These are phyloP conservation scores for Magnusiomyces sp. DNA, from an alignment of 1,139 yeast genomes.

Conservation along the genomic window DNA sequence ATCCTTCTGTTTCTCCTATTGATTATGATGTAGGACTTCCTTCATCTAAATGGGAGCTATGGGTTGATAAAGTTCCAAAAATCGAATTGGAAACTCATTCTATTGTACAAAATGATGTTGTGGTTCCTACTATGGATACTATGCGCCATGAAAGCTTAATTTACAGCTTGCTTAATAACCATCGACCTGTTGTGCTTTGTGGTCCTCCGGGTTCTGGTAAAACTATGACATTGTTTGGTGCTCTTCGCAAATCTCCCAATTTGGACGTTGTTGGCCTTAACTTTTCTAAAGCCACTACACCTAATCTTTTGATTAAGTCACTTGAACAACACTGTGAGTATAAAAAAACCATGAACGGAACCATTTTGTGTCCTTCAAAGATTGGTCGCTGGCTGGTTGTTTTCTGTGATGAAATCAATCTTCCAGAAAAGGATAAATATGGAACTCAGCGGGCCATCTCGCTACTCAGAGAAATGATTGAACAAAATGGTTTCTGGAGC, in stretches of 20 bases:
- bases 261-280: conserved; percentile 63
- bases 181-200: conserved; percentile 61
- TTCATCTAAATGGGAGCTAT: conserved; percentile 43
- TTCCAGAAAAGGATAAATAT: conserved; percentile 66
- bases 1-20: conserved; percentile 22
- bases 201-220: conserved; percentile 99
- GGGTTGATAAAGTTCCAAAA: conserved; percentile 40
- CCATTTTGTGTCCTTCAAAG: conserved; percentile 49
- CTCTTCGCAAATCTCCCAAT: conserved; percentile 50
- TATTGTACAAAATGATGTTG: conserved; percentile 51
- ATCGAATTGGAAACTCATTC: conserved; percentile 55
- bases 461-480: conserved; percentile 67
- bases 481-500: conserved; percentile 73
- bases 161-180: conserved; percentile 48
- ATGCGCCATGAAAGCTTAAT: conserved; percentile 56
- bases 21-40: conserved; percentile 45
- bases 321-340: conserved; percentile 69
- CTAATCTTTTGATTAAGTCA: conserved; percentile 51
- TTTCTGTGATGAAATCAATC: conserved; percentile 87
- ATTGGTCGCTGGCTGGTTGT: conserved; percentile 69
- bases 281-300: conserved; percentile 76
- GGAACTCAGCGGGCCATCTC: conserved; percentile 74
- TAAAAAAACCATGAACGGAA: conserved; percentile 44
- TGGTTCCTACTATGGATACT: conserved; percentile 79
- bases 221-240: conserved; percentile 78